These are phyloP conservation scores for Aleurites moluccanus DNA, from an alignment of 441 rosid species.

Conservation along the genomic window DNA sequence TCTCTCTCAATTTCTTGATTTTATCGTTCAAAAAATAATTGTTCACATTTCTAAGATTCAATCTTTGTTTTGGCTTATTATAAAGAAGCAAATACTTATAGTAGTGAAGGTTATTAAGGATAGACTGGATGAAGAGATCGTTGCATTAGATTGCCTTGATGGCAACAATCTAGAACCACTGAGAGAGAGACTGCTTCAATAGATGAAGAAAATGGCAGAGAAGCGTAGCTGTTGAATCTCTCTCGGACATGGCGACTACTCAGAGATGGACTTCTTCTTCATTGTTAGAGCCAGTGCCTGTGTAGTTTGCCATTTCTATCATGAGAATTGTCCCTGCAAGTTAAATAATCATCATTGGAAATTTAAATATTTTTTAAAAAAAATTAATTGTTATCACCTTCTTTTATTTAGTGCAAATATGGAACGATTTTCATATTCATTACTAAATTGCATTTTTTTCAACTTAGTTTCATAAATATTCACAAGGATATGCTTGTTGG, in stretches of 20 bases:
- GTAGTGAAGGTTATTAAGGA: conserved; percentile 90
- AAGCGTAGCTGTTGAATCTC: conserved; percentile 85
- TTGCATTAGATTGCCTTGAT: conserved; percentile 69
- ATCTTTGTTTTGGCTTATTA: conserved; percentile 39
- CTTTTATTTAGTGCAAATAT: no score
- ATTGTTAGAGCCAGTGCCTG: conserved; percentile 84
- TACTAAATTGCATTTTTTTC: no score
- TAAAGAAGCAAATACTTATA: conserved; percentile 77
- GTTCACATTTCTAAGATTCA: background rate
- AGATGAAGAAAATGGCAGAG: conserved; percentile 95
- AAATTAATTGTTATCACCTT: no score
- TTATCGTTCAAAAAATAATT: no score
- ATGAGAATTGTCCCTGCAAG: conserved; percentile 97
- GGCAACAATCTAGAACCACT: conserved; percentile 73
- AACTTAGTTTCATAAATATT: no score
- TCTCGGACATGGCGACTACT: conserved; percentile 83
- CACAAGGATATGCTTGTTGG: no score
- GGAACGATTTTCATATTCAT: no score
- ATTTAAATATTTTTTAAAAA: no score
- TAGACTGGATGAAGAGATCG: conserved; percentile 77
- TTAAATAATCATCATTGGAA: no score
- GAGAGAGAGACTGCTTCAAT: conserved; percentile 71
- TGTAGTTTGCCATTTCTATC: conserved; percentile 88
- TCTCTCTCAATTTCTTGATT: no score
- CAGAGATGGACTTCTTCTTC: conserved; percentile 82